Percentiles rank a stretch among this genome's conserved stretches.
Evolutionary conservation across 163 green algal species (phyloP).

Genomic region (Scenedesmus sp.): DNA sequence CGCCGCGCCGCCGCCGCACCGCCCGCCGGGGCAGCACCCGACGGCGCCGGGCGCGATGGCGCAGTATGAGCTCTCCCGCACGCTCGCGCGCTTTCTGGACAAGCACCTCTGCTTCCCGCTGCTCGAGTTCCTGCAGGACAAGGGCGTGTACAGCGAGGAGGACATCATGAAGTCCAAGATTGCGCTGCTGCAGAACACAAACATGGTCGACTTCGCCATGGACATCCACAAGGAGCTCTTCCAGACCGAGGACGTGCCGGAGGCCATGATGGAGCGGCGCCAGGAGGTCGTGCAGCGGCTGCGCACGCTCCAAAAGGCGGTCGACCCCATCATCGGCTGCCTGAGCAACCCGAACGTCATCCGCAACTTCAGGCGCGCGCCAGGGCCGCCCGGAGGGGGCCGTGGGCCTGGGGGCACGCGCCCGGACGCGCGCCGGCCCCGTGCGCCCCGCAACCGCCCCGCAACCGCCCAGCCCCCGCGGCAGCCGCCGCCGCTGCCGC

Average conservation of each 20-base stretch:
- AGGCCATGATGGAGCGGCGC: slow-evolving; percentile 71
- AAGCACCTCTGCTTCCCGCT: slow-evolving; percentile 96
- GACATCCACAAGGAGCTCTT: slow-evolving; percentile 97
- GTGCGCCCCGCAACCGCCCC: too few relatives aligned
- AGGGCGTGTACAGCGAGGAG: slow-evolving; percentile 76
- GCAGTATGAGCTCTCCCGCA: slow-evolving; percentile 76
- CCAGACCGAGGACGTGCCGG: slow-evolving; percentile 86
- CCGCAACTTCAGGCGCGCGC: slow-evolving; percentile 80
- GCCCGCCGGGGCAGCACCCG: too few relatives aligned
- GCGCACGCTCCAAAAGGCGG: slow-evolving; percentile 78
- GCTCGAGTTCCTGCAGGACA: slow-evolving; percentile 92
- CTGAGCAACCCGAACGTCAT: slow-evolving; percentile 88
- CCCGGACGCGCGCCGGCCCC: too few relatives aligned
- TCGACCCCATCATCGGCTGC: slow-evolving; percentile 93
- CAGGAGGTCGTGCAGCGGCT: slow-evolving; percentile 76
- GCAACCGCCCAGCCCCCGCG: too few relatives aligned
- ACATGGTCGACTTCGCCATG: slow-evolving; percentile 99
- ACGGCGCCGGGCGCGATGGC: slow-evolving; percentile 50
- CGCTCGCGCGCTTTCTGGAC: slow-evolving; percentile 89
- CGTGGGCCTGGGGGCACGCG: too few relatives aligned
- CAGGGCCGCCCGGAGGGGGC: neutral
- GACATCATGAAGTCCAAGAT: slow-evolving; percentile 95
- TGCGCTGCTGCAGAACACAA: slow-evolving; percentile 94
- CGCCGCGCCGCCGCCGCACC: too few relatives aligned
- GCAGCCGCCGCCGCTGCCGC: neutral